Evolutionary conservation across 352 stramenopile species (phyloP).

Genomic region (Pythium coloratum): DNA sequence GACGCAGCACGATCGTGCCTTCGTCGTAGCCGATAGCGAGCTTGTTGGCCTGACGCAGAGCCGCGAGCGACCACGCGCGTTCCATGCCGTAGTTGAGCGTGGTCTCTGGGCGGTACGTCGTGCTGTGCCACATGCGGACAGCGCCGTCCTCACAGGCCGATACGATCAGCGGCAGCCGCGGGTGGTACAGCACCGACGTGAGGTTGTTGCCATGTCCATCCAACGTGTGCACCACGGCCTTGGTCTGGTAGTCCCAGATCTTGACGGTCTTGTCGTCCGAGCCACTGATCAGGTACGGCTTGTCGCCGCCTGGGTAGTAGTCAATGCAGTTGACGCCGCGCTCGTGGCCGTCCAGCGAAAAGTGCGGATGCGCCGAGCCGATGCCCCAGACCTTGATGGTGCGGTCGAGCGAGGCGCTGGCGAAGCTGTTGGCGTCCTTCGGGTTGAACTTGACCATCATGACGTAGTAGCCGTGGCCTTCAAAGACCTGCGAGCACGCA

Average conservation of each 20-base stretch:
- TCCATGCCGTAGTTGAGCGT: constrained; percentile 99
- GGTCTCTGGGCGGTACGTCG: constrained; percentile 96
- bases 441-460: constrained; percentile 99
- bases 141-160: constrained; percentile 97
- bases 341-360: constrained; percentile 91
- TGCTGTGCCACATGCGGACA: constrained; percentile 92
- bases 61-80: constrained; percentile 94
- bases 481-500: constrained; percentile 75
- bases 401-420: constrained; percentile 95
- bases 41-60: constrained; percentile 85
- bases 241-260: constrained; percentile 99
- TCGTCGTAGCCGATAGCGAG: constrained; percentile 96
- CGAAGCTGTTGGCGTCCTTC: constrained; percentile 99
- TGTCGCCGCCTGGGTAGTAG: constrained; percentile 98
- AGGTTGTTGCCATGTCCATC: constrained; percentile 99
- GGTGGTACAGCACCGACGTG: constrained; percentile 97
- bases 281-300: constrained; percentile 97
- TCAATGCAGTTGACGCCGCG: constrained; percentile 98
- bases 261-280: constrained; percentile 97
- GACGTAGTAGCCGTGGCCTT: constrained; percentile 98
- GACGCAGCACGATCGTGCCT: constrained; percentile 94
- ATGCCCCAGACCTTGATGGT: constrained; percentile 97
- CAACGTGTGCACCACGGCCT: constrained; percentile 98
- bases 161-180: constrained; percentile 97
- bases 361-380: constrained; percentile 92